A percentile compares a stretch with the other conserved stretches of the same genome.
These are phyloP conservation scores for Trichoderma reesei DNA, from an alignment of 495 filamentous ascomycete genomes.

Conservation along the genomic window DNA sequence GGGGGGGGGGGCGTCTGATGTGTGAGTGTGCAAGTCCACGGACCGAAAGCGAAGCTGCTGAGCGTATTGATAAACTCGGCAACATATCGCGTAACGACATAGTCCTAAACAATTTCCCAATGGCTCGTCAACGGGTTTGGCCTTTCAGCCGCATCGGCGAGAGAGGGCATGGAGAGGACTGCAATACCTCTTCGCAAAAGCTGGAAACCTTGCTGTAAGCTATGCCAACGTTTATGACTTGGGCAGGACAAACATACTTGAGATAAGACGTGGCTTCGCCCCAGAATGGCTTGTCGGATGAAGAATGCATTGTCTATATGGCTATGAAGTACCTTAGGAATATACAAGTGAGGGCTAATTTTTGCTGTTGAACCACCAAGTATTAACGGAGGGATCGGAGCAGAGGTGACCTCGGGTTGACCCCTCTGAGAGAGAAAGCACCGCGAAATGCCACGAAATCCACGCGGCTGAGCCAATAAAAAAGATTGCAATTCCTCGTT, in stretches of 20 bases:
- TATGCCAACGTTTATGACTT: too few relatives aligned
- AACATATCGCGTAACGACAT: slow-evolving; percentile 38
- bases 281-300: background rate
- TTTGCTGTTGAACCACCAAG: background rate
- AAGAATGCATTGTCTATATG: background rate
- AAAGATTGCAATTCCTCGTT: too few relatives aligned
- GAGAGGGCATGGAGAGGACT: background rate
- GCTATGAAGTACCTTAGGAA: background rate
- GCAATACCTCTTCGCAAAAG: slow-evolving; percentile 7
- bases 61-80: slow-evolving; percentile 46
- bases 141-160: background rate
- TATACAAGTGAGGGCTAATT: background rate
- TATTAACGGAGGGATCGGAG: background rate
- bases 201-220: background rate
- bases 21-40: background rate
- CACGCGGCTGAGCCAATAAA: too few relatives aligned
- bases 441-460: too few relatives aligned
- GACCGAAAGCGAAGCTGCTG: slow-evolving; percentile 38
- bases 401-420: background rate
- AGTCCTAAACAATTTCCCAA: slow-evolving; percentile 26
- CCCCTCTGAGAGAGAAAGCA: too few relatives aligned
- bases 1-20: too few relatives aligned
- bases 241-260: background rate
- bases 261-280: slow-evolving; percentile 4
- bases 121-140: background rate